A percentile compares a stretch with the other conserved stretches of the same genome.
Conservation (phyloP, 2,329 filamentous ascomycete genomes). For the Fusarium circinatum region DNA sequence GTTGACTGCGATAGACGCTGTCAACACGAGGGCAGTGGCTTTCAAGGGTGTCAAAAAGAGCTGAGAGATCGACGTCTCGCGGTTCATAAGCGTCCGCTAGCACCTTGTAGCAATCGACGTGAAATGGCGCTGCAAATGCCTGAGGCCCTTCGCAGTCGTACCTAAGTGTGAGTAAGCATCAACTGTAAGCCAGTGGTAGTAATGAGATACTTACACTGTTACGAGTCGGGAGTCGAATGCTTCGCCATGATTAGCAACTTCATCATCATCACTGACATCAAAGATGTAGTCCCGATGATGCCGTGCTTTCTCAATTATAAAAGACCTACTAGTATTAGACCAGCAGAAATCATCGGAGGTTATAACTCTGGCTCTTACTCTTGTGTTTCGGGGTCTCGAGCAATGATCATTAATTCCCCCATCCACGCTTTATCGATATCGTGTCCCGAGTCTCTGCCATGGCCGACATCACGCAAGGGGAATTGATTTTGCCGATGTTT, state of each 20-base stretch:
- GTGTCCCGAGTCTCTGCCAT: not conserved
- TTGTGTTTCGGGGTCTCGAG: not conserved
- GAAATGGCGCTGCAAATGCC: not conserved
- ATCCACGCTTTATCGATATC: not conserved
- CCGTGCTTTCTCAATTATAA: not conserved
- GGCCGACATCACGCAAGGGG: not conserved
- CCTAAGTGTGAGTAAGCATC: not conserved
- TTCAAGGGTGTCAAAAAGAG: not conserved
- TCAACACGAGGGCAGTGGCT: not conserved
- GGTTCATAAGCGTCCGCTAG: not conserved
- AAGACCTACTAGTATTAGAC: not conserved
- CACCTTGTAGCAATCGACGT: not conserved
- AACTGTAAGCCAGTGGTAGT: fast-evolving
- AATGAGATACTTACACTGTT: not conserved
- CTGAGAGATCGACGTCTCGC: not conserved
- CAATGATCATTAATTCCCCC: not conserved
- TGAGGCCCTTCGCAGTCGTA: not conserved
- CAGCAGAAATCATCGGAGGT: fast-evolving
- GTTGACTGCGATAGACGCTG: fast-evolving
- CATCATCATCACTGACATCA: not conserved
- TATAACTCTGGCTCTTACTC: not conserved
- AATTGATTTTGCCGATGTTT: not conserved
- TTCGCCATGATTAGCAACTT: not conserved
- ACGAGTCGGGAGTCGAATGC: not conserved
- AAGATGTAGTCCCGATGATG: not conserved